Evolutionary conservation across 2,329 filamentous ascomycete species (phyloP), one percentile per base, ranked within the genome.

Genomic region (Gaeumannomyces tritici): DNA sequence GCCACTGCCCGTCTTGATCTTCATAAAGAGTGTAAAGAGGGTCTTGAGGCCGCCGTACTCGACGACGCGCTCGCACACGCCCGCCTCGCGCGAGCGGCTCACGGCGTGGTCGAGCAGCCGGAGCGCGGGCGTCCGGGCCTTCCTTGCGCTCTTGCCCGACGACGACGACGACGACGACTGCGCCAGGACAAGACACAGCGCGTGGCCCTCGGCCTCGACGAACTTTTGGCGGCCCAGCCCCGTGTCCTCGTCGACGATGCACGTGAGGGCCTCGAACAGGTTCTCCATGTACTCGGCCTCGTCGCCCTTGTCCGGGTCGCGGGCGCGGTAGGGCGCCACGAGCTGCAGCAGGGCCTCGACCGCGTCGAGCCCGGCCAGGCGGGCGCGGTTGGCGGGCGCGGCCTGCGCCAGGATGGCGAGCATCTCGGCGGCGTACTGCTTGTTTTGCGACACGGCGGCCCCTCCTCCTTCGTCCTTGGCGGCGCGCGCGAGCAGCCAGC

Each of bases 261-360:
- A 96, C 0, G 90, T 90, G 24, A 98, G 73, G 1, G 88, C 85
- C 70, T 96, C 93, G 72, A 99, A 99, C 0, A 97, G 72, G 67
- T 99, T 96, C 74, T 96, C 91, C 71, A 96, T 90, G 72, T 90
- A 97, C 76, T 99, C 95, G 71, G 96, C 93, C 73, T 98, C 95
- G 60, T 95, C 88, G 63, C 92, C 91, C 70, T 90, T 93, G 59
- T 87, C 83, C 0, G 95, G 95, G 70, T 99, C 93, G 59, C 87
- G 84, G 76, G 89, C 90, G 63, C 95, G 87, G 75, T 98, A 99
- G 1, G 87, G 79, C 1, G 93, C 90, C 0, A 96, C 83, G 0
- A 96, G 81, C 74, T 96, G 91, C 18, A 99, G 85, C 67, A 96
- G 79, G 3, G 82, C 74, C 69, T 99, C 93, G 9, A 95, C 81